Conservation (phyloP, 2,329 filamentous ascomycete genomes). For the Sporothrix brasiliensis region DNA sequence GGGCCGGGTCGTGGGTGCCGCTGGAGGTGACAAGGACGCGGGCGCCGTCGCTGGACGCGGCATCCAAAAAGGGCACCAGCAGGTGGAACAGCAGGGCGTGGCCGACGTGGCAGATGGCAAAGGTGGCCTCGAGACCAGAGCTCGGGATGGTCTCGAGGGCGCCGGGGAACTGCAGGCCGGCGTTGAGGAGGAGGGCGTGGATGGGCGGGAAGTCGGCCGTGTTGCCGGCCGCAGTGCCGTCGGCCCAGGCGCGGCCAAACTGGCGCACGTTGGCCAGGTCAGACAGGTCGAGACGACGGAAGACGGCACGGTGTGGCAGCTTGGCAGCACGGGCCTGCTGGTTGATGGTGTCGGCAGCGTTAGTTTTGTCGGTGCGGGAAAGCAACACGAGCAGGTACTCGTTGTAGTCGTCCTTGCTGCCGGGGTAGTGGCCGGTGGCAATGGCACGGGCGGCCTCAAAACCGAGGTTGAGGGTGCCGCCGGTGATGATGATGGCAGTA, state of each 20-base stretch:
- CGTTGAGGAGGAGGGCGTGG: slow-evolving; percentile 19
- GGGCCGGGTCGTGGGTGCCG: slow-evolving; percentile 52
- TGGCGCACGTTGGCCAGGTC: slow-evolving; percentile 27
- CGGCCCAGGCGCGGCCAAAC: slow-evolving; percentile 23
- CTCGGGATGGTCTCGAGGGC: slow-evolving; percentile 11
- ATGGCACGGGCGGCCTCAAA: slow-evolving; percentile 30
- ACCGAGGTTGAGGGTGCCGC: slow-evolving; percentile 30
- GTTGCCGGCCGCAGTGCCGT: not conserved
- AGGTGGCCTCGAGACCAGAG: slow-evolving; percentile 50
- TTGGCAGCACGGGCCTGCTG: not conserved
- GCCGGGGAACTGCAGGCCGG: slow-evolving; percentile 30
- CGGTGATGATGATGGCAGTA: slow-evolving; percentile 29
- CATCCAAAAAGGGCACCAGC: slow-evolving; percentile 46
- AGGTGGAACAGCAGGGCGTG: slow-evolving; percentile 49
- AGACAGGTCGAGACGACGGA: slow-evolving; percentile 25
- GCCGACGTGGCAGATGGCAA: slow-evolving; percentile 55
- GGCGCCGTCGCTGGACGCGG: slow-evolving; percentile 35
- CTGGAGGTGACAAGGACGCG: slow-evolving; percentile 51
- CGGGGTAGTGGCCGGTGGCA: slow-evolving; percentile 24
- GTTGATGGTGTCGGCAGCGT: slow-evolving; percentile 25
- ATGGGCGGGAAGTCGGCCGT: slow-evolving; percentile 14
- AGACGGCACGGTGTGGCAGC: slow-evolving; percentile 15
- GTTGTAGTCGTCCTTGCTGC: slow-evolving; percentile 12
- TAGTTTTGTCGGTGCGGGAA: slow-evolving; percentile 21
- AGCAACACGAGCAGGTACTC: slow-evolving; percentile 22